Evolutionary conservation across 1,139 yeast genomes (phyloP), one percentile per base, ranked within the genome.

Genomic region (Debaryomyces udenii): DNA sequence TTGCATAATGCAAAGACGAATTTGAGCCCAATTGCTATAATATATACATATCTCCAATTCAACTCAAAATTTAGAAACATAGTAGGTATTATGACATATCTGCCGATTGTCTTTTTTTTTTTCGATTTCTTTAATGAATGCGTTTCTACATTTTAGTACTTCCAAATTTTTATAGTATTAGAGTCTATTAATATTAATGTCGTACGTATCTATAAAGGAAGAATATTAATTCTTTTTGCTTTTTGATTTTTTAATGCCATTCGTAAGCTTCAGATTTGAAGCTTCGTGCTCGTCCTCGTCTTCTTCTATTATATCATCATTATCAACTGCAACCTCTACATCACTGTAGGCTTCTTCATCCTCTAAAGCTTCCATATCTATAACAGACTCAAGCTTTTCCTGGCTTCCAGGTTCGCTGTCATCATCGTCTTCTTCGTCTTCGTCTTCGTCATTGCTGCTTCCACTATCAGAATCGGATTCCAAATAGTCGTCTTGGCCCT

Each of bases 1-100:
- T 86, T 76, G 37, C 86, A 80, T 1, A 86, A 59, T 0, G 88
- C 82, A 36, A 89, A 68, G 23, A 78, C 64, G 29, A 86, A 65
- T 40, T 90, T 62, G 16, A 80, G 59, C 0, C 71, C 66, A 16
- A 80, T 71, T 27, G 76, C 62, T 15, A 63, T 36, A 27, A 72
- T 52, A 55, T 75, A 78, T 2, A 72, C 58, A 17, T 54, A 53
- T 47, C 81, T 61, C 87, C 86, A 74, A 51, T 61, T 59, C 40
- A 52, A 16, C 17, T 36, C 23, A 9, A 27, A 24, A 18, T 28
- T 39, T 24, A 14, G 16, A 24, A 16, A 14, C 26, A 24, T 29
- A 18, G 4, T 13, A 22, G 10, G 13, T 5, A 6, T 23, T 24
- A 23, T 5, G 4, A 6, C 16, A 10, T 13, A 10, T 17, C 15